Base-by-base conservation (phyloP, 1,139 yeast genomes). In the Candida dubliniensis region DNA sequence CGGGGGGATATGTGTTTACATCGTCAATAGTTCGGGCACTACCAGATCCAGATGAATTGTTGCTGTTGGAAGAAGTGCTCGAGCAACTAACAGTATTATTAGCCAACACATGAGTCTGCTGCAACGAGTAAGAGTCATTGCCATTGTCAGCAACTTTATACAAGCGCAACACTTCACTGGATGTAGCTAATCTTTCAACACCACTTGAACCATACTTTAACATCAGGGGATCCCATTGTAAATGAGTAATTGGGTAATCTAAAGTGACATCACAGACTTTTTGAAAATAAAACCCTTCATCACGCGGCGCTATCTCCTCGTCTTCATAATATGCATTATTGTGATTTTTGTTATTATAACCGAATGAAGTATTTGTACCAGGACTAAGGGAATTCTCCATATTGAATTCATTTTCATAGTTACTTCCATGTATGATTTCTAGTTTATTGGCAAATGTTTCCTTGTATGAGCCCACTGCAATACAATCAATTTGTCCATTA, bases 181-280 rank as follows among this genome's bases (percentile, higher is more conserved):
- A 77, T 0, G 91, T 79, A 1, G 88, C 84, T 36, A 87, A 61
- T 45, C 82, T 63, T 48, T 76, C 74, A 11, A 50, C 47, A 46
- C 50, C 45, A 49, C 73, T 63, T 41, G 48, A 47, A 29, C 55
- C 50, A 38, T 46, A 42, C 34, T 48, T 45, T 36, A 44, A 50
- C 63, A 66, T 61, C 18, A 59, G 54, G 43, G 93, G 91, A 54
- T 84, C 89, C 95, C 95, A 87, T 53, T 79, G 83, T 32, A 86
- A 56, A 46, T 78, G 76, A 0, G 95, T 86, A 4, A 82, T 70
- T 0, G 95, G 95, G 52, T 82, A 81, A 43, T 80, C 81, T 10
- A 83, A 74, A 14, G 63, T 60, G 8, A 73, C 64, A 48, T 84
- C 90, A n/a, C 82, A 71, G 1, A 71, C 69, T 41, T 68, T 68